These are phyloP conservation scores for Mesembryanthemum crystallinum DNA, from an alignment of 148 eudicot species.

Conservation along the genomic window DNA sequence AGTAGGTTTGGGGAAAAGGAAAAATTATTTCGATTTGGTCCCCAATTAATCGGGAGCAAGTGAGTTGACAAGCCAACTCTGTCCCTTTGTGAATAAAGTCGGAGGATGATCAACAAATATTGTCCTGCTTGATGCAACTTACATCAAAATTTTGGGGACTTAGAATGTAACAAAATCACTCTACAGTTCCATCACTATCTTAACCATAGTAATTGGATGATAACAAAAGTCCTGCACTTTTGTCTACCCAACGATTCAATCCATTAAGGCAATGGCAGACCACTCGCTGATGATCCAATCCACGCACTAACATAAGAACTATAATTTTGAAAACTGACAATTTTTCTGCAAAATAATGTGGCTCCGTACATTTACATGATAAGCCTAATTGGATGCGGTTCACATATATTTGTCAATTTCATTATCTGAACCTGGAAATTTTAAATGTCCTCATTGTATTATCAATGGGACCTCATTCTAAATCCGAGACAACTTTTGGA, in stretches of 20 bases:
- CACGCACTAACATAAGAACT: not conserved
- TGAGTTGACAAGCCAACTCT: constrained; percentile 5
- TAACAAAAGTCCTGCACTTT: not conserved
- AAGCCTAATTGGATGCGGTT: not conserved
- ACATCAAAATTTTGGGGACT: no score
- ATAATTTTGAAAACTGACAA: no score
- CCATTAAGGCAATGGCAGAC: constrained; percentile 13
- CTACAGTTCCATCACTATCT: not conserved
- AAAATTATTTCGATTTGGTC: not conserved
- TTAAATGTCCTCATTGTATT: no score
- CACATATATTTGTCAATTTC: not conserved
- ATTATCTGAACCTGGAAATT: not conserved
- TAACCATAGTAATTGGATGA: not conserved
- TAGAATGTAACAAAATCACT: not conserved
- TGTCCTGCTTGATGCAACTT: constrained; percentile 17
- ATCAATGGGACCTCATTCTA: no score
- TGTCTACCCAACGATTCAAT: not conserved
- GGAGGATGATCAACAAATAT: not conserved
- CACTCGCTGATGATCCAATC: constrained; percentile 23
- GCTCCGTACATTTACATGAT: not conserved
- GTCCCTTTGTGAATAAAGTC: not conserved
- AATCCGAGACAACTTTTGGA: no score
- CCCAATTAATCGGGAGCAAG: not conserved
- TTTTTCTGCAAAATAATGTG: no score
- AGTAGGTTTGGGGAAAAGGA: not conserved